Evolutionary conservation across 768 basidiomycete species (phyloP), one percentile per base, ranked within the genome.

Genomic region (Mycena galericulata): DNA sequence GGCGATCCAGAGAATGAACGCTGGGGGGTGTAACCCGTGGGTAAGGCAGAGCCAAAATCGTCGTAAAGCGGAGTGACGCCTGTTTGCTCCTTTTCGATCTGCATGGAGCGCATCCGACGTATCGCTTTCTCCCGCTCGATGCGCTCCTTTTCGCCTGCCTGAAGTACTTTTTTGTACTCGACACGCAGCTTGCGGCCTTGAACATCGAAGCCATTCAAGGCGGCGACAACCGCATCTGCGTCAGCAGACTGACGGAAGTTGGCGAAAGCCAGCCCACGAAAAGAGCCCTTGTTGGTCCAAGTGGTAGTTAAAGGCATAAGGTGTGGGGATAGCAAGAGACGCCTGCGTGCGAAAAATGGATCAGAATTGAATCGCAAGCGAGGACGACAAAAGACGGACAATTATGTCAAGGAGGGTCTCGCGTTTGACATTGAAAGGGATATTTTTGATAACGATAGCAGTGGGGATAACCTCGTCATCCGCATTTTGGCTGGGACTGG

Each of bases 391-490:
- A 71, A 56, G 53, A 88, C 95, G 71, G 65, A 97, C 97, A 79
- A 99, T 99, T 79, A 98, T 96, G 83, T 93, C 92, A 76, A 99
- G 90, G 73, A 99, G 89, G 47, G 95, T 95, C 83, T 99, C 97
- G 77, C 95, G 92, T 83, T 96, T 95, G 73, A 98, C 96, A 75
- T 96, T 96, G 87, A 99, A 99, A 73, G 97, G 97, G 84, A 99
- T 99, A 86, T 98, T 98, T 89, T 99, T 99, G 81, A 99, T 98
- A 78, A 99, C 98, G 76, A 99, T 98, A 61, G 98, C 98, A 12
- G 97, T 99, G 62, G 97, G 97, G 82, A 99, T 99, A 79, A 98
- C 87, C 79, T 98, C 96, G 81, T 98, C 96, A 74, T 95, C 94
- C 46, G 78, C 74, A 66, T 81, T 86, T 76, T 81, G 84, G 65